A percentile compares a stretch with the other conserved stretches of the same genome.
phyloP scores from a whole-genome alignment of 1,139 yeast genomes.

The Geotrichum phurueaensis region DNA sequence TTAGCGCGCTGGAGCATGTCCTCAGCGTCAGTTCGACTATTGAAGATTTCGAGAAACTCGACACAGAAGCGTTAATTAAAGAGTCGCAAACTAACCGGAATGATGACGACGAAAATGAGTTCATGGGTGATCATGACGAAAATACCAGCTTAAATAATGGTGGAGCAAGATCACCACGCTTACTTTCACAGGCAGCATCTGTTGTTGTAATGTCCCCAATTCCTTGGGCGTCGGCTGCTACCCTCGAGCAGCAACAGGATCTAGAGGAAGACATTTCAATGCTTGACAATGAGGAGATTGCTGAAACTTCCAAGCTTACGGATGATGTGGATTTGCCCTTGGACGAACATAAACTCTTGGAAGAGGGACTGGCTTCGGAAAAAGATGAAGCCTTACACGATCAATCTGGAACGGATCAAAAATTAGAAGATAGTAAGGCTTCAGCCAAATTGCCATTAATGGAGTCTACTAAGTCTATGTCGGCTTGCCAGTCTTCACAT shows the following conservation, averaged over 20 bases:
- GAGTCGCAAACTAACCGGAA: constrained; percentile 1
- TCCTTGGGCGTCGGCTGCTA: constrained; percentile 12
- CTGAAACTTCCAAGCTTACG: not conserved
- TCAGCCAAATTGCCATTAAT: too few species aligned
- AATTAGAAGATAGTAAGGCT: too few species aligned
- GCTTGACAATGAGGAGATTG: not conserved
- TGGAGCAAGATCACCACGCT: not conserved
- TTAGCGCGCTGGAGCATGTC: constrained; percentile 37
- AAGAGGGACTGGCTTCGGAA: not conserved
- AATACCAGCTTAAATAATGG: not conserved
- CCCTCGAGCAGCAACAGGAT: not conserved
- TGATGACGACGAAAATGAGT: not conserved
- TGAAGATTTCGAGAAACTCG: constrained; percentile 28
- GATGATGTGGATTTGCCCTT: not conserved
- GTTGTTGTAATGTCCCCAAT: constrained; percentile 19
- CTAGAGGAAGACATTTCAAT: not conserved
- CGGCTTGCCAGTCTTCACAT: too few species aligned
- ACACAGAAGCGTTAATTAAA: constrained; percentile 8
- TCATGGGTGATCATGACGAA: not conserved
- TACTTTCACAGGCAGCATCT: constrained; percentile 8
- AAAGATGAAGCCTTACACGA: not conserved
- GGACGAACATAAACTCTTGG: not conserved
- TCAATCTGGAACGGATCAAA: too few species aligned
- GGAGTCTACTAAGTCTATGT: too few species aligned
- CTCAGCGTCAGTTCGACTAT: constrained; percentile 35